phyloP scores from a whole-genome alignment of 2,329 filamentous ascomycete genomes.

The Colletotrichum theobromicola region DNA sequence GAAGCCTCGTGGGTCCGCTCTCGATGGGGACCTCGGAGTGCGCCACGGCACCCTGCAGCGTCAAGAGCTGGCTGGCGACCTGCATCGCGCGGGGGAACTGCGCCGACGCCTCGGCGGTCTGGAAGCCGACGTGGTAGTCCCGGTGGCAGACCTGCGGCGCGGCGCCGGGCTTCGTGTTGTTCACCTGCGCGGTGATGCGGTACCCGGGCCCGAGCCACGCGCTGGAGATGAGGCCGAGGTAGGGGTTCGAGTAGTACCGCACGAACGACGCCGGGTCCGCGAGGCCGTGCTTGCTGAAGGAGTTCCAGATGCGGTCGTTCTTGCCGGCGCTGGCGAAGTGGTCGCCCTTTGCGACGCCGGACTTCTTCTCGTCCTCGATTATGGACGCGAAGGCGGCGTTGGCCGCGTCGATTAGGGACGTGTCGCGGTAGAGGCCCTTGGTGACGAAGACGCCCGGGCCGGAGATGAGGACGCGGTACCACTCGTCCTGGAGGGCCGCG shows the following conservation, averaged over 20 bases:
- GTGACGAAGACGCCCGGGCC: conserved; percentile 67
- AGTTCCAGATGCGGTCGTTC: conserved; percentile 71
- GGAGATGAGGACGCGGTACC: conserved; percentile 59
- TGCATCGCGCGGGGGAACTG: conserved; percentile 59
- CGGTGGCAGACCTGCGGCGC: conserved; percentile 62
- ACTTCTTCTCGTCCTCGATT: conserved; percentile 47
- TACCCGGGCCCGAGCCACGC: conserved; percentile 66
- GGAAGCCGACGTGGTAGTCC: conserved; percentile 70
- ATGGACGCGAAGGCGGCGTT: conserved; percentile 54
- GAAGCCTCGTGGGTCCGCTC: conserved; percentile 63
- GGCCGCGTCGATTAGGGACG: conserved; percentile 45
- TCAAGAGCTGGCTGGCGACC: conserved; percentile 59
- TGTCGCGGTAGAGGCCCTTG: conserved; percentile 53
- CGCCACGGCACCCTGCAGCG: conserved; percentile 67
- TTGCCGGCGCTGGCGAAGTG: conserved; percentile 62
- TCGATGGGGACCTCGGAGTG: conserved; percentile 65
- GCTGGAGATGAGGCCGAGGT: conserved; percentile 55
- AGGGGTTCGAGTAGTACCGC: conserved; percentile 65
- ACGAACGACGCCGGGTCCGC: conserved; percentile 57
- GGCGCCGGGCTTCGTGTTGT: conserved; percentile 65
- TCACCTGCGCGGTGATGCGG: conserved; percentile 66
- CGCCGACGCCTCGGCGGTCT: conserved; percentile 50
- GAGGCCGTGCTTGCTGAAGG: conserved; percentile 65
- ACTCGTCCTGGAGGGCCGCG: conserved; percentile 61
- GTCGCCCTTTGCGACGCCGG: conserved; percentile 52